Evolutionary conservation across 2,329 filamentous ascomycete genomes (phyloP), one percentile per base, ranked within the genome.

Genomic region (Aspergillus awamori): DNA sequence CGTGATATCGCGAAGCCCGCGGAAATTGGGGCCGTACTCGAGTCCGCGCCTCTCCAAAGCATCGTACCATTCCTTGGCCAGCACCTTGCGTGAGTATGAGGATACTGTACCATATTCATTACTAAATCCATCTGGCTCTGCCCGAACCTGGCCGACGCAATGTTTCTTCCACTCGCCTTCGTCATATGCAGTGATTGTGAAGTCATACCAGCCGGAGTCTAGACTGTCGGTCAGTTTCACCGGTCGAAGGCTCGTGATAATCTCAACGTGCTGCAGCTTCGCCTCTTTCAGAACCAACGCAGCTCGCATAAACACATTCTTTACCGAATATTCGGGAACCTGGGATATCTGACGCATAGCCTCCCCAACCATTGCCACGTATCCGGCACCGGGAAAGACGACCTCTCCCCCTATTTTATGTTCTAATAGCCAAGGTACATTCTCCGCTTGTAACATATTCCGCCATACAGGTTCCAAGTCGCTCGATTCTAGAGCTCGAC

Each of bases 361-460:
- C 63, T 82, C 80, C 1, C 77, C 75, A 2, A 74, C 77, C 72
- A 83, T 80, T 7, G 74, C 69, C 1, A 83, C 57, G 59, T 79
- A 82, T 0, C 73, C 80, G 0, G 81, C 77, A 2, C 65, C 74
- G 0, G 82, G 82, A 43, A 81, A 81, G 1, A 84, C 67, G 2
- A 78, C 65, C 6, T 77, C 67, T 0, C 69, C 69, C 0, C 71
- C 65, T 1, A 85, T 61, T 20, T 69, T 70, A 62, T 86, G 81
- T 8, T 57, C 61, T 1, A 4, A 8, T 3, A 63, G 6, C 63
- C 63, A 65, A 0, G 58, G 49, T 7, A 49, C 51, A 24, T 59
- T 28, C 8, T 52, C 28, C 1, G 59, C 26, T 1, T 20, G 33
- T 4, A 65, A 48, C 11, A 80, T 49, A 47, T 80, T 81, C 1